Conservation (phyloP, 805 yeast genomes). For the Metschnikowia reukaufii region DNA sequence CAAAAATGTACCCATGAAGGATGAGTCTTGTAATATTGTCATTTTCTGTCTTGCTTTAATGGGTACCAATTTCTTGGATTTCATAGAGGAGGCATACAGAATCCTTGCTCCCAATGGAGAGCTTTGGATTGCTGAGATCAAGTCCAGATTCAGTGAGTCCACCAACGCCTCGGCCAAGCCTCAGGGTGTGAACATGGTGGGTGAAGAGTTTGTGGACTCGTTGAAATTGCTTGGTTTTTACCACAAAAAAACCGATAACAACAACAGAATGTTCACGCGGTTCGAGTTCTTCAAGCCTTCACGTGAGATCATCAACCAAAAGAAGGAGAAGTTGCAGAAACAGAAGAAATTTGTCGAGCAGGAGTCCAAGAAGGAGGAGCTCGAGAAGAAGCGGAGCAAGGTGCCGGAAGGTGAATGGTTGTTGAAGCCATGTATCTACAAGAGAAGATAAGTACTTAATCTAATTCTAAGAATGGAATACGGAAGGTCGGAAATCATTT, state of each 20-base stretch:
- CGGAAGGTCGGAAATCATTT: too few relatives aligned
- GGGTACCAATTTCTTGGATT: conserved; percentile 97
- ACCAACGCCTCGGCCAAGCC: conserved; percentile 29
- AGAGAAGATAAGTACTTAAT: conserved; percentile 55
- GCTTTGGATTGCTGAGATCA: conserved; percentile 96
- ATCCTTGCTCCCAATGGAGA: conserved; percentile 89
- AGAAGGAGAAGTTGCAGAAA: conserved; percentile 59
- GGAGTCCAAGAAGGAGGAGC: conserved; percentile 60
- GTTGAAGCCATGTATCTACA: conserved; percentile 93
- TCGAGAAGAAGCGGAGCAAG: conserved; percentile 53
- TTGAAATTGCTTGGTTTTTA: conserved; percentile 79
- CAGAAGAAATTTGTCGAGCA: conserved; percentile 69
- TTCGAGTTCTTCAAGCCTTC: conserved; percentile 93
- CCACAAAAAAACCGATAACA: conserved; percentile 82
- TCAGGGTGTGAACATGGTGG: conserved; percentile 40
- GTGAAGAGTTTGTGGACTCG: conserved; percentile 77
- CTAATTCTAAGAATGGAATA: not conserved
- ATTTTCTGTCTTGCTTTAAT: conserved; percentile 90
- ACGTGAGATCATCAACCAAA: conserved; percentile 60
- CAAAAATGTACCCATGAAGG: conserved; percentile 79
- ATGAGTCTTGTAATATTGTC: conserved; percentile 81
- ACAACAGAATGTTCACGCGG: conserved; percentile 90
- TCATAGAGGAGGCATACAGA: conserved; percentile 85
- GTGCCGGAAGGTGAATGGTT: conserved; percentile 83
- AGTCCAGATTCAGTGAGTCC: conserved; percentile 78